Conservation (phyloP, 768 basidiomycete genomes). For the Harrya chromipes region DNA sequence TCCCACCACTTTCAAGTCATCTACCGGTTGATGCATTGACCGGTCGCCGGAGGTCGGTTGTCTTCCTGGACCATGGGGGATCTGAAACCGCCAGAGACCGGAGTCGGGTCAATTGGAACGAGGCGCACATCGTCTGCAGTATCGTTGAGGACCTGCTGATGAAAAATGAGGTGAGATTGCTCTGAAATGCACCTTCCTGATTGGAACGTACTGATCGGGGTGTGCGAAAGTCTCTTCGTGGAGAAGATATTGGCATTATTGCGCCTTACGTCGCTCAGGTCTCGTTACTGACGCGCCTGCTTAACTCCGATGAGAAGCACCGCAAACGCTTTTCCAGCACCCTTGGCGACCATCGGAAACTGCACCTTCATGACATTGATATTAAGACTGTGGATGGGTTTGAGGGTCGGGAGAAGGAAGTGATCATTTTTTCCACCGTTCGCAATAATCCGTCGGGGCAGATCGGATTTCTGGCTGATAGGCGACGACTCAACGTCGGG, state of each 20-base stretch:
- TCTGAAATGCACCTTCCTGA: not conserved
- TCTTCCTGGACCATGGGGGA: slow-evolving; percentile 79
- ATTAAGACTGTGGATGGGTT: slow-evolving; percentile 95
- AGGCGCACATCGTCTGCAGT: slow-evolving; percentile 74
- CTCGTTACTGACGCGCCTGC: slow-evolving; percentile 61
- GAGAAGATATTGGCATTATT: slow-evolving; percentile 86
- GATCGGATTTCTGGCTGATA: slow-evolving; percentile 89
- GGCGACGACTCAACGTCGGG: slow-evolving; percentile 84
- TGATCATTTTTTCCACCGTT: slow-evolving; percentile 90
- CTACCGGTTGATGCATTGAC: slow-evolving; percentile 36
- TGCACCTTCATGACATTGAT: slow-evolving; percentile 68
- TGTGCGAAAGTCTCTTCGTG: slow-evolving; percentile 49
- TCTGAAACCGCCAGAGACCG: slow-evolving; percentile 64
- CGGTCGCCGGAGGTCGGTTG: slow-evolving; percentile 55
- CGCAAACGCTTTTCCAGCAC: slow-evolving; percentile 51
- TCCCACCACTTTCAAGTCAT: slow-evolving; percentile 61
- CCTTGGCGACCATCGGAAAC: slow-evolving; percentile 63
- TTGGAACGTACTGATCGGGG: slow-evolving; percentile 6
- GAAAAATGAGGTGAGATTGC: slow-evolving; percentile 62
- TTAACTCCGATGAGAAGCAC: slow-evolving; percentile 54
- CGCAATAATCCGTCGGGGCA: slow-evolving; percentile 73
- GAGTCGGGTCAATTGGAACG: slow-evolving; percentile 74
- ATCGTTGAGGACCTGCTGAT: slow-evolving; percentile 80
- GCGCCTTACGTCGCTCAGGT: slow-evolving; percentile 92
- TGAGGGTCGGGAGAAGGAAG: slow-evolving; percentile 90